Evolutionary conservation across 371 early-diverging fungal genomes (phyloP), one percentile per base, ranked within the genome.

Genomic region (Edhazardia aedis): DNA sequence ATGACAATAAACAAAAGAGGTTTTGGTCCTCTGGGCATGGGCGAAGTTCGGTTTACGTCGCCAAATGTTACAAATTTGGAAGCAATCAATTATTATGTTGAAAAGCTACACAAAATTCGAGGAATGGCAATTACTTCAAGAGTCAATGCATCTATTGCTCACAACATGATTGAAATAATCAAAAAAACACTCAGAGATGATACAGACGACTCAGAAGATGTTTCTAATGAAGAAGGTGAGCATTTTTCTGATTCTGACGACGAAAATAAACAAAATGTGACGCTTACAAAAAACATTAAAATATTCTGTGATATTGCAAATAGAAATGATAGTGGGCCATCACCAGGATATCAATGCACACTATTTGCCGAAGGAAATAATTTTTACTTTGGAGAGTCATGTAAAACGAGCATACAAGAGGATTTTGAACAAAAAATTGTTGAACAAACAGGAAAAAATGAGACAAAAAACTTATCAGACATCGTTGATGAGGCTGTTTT

Each of bases 251-350:
- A n/a, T n/a, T n/a, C n/a, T n/a, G n/a, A n/a, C n/a, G n/a, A n/a
- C n/a, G n/a, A n/a, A n/a, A n/a, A n/a, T n/a, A n/a, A n/a, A n/a
- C n/a, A n/a, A n/a, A n/a, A n/a, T n/a, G n/a, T n/a, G n/a, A n/a
- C n/a, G n/a, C 12, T 36, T 24, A 11, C 51, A 2, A 26, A 23
- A 33, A 59, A 55, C 33, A 39, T 52, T 24, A 67, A 67, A 47
- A 42, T 67, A 14, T 49, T 48, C 23, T 45, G 40, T 0, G 55
- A 63, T 47, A 24, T 67, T 16, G 50, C 45, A 37, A 62, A 59
- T 30, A 53, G 51, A 48, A 51, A 42, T 40, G 56, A 62, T 37
- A 58, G 59, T 37, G 67, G 67, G 19, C 67, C 62, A 45, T 56
- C 59, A 21, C 57, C 63, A 26, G 67, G 67, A 36, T 67, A 43